These are phyloP conservation scores for Cryptosporidium ubiquitum DNA, from an alignment of 169 alveolate species.

Conservation along the genomic window DNA sequence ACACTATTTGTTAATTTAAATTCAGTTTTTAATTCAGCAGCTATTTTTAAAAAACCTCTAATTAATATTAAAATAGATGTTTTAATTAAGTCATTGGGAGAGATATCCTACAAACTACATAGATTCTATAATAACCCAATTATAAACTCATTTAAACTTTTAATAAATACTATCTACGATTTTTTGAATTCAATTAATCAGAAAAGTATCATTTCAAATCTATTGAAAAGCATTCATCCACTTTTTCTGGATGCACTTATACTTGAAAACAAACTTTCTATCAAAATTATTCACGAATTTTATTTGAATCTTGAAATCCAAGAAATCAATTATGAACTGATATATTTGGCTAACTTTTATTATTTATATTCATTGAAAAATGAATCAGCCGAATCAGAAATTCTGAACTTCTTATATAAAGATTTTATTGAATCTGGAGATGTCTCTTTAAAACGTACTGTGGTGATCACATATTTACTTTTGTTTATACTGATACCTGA, in stretches of 20 bases:
- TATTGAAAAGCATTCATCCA: slow-evolving; percentile 10
- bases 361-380: background rate
- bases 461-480: background rate
- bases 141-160: slow-evolving; percentile 15
- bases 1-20: slow-evolving; percentile 24
- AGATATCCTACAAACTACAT: slow-evolving; percentile 11
- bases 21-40: background rate
- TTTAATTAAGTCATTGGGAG: slow-evolving; percentile 12
- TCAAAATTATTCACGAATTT: slow-evolving; percentile 33
- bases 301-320: slow-evolving; percentile 13
- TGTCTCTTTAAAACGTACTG: slow-evolving; percentile 5
- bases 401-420: slow-evolving; percentile 30
- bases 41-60: background rate
- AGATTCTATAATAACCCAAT: background rate
- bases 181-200: background rate
- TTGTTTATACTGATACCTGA: background rate
- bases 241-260: slow-evolving; percentile 13
- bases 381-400: slow-evolving; percentile 6
- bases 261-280: slow-evolving; percentile 18
- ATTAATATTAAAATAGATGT: background rate
- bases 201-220: background rate
- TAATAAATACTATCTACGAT: slow-evolving; percentile 2
- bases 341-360: slow-evolving; percentile 11
- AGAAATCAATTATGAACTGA: background rate
- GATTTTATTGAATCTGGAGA: slow-evolving; percentile 1